These are phyloP conservation scores for Hypomontagnella monticulosa DNA, from an alignment of 495 filamentous ascomycete genomes.

Conservation along the genomic window DNA sequence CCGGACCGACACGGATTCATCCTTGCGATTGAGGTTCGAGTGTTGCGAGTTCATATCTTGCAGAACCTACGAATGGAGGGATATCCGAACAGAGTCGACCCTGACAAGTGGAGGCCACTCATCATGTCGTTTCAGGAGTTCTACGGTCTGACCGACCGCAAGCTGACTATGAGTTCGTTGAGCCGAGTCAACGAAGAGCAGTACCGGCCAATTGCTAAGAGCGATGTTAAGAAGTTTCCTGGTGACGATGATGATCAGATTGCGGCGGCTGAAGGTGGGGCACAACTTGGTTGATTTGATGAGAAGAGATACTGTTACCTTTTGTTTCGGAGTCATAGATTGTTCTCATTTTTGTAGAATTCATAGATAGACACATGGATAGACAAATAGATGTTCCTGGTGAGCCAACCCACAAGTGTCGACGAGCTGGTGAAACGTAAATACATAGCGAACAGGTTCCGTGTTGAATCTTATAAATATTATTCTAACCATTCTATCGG, in stretches of 20 bases:
- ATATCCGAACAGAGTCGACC: slow-evolving; percentile 53
- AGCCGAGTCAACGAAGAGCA: slow-evolving; percentile 50
- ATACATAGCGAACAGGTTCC: no score
- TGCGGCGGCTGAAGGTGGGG: slow-evolving; percentile 5
- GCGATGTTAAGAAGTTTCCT: slow-evolving; percentile 36
- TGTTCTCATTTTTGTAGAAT: no score
- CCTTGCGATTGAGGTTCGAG: slow-evolving; percentile 47
- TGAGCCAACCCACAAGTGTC: no score
- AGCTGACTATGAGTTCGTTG: slow-evolving; percentile 42
- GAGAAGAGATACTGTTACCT: no score
- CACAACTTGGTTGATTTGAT: neutral
- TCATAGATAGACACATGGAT: no score
- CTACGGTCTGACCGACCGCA: slow-evolving; percentile 48
- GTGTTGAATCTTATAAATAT: no score
- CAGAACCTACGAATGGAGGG: slow-evolving; percentile 47
- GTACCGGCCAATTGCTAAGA: slow-evolving; percentile 47
- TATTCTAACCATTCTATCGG: no score
- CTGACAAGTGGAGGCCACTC: slow-evolving; percentile 54
- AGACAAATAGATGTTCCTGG: no score
- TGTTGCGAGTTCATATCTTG: slow-evolving; percentile 45
- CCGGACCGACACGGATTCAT: slow-evolving; percentile 40
- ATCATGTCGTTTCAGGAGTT: slow-evolving; percentile 57
- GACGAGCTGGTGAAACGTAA: no score
- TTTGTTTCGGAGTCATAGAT: no score
- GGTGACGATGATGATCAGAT: slow-evolving; percentile 38